Evolutionary conservation across 495 filamentous ascomycete species (phyloP).

Genomic region (Neurospora tetraspora): DNA sequence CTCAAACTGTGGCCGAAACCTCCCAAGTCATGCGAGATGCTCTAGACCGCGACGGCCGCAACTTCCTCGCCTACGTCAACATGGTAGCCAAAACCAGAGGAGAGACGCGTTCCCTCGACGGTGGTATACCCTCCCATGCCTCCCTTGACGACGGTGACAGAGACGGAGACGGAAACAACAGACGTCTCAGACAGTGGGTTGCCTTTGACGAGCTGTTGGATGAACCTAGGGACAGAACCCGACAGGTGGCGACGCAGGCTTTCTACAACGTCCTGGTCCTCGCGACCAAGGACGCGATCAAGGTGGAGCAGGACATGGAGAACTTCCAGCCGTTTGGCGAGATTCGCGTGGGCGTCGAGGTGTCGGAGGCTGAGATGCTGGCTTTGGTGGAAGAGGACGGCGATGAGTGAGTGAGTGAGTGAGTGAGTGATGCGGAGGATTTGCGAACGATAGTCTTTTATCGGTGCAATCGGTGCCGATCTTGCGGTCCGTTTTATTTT

Average conservation of each 20-base stretch:
- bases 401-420: background rate
- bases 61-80: constrained; percentile 47
- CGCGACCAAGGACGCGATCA: constrained; percentile 51
- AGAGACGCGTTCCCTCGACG: constrained; percentile 2
- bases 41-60: constrained; percentile 29
- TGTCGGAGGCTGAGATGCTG: background rate
- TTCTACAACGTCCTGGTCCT: constrained; percentile 64
- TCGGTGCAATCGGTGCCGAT: background rate
- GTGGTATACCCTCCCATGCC: background rate
- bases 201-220: constrained; percentile 54
- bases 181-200: constrained; percentile 21
- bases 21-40: constrained; percentile 16
- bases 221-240: constrained; percentile 41
- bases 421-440: background rate
- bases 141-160: no score
- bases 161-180: background rate
- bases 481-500: background rate
- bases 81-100: constrained; percentile 25
- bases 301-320: constrained; percentile 41
- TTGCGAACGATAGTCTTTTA: background rate
- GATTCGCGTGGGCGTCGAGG: constrained; percentile 25
- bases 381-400: background rate
- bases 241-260: constrained; percentile 57
- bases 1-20: background rate
- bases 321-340: constrained; percentile 23